These are phyloP conservation scores for Xylaria palmicola DNA, from an alignment of 495 filamentous ascomycete species.

Conservation along the genomic window DNA sequence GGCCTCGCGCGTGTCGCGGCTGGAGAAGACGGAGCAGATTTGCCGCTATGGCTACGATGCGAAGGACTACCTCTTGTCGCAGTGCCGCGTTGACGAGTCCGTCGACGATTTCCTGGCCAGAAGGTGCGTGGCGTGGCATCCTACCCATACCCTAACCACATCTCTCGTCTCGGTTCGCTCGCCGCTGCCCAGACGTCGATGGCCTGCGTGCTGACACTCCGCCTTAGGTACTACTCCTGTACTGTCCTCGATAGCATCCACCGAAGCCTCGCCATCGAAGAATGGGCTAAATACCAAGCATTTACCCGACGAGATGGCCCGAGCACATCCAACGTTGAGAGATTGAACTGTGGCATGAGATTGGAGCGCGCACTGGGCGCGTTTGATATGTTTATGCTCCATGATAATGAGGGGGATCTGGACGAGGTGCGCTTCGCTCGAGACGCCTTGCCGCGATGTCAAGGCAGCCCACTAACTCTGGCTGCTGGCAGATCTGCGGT, in stretches of 20 bases:
- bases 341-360: constrained; percentile 37
- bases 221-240: constrained; percentile 67
- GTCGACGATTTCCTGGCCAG: constrained; percentile 76
- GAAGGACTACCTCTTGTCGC: constrained; percentile 76
- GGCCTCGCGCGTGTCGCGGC: constrained; percentile 62
- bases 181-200: not conserved
- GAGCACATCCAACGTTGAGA: constrained; percentile 22
- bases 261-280: constrained; percentile 69
- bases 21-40: constrained; percentile 67
- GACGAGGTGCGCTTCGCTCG: constrained; percentile 57
- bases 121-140: too few relatives aligned
- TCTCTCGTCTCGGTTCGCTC: not conserved
- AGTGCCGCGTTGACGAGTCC: constrained; percentile 57
- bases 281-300: constrained; percentile 61
- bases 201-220: constrained; percentile 9
- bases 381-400: constrained; percentile 85
- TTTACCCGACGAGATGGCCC: constrained; percentile 42
- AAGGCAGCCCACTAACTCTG: constrained; percentile 1
- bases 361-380: constrained; percentile 75
- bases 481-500: constrained; percentile 49
- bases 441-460: not conserved
- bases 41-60: constrained; percentile 76
- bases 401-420: constrained; percentile 66
- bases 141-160: not conserved
- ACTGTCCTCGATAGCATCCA: constrained; percentile 77